A percentile compares a stretch with the other conserved stretches of the same genome.
Conservation (phyloP, 2,329 filamentous ascomycete species). For the Helotiales sp. region DNA sequence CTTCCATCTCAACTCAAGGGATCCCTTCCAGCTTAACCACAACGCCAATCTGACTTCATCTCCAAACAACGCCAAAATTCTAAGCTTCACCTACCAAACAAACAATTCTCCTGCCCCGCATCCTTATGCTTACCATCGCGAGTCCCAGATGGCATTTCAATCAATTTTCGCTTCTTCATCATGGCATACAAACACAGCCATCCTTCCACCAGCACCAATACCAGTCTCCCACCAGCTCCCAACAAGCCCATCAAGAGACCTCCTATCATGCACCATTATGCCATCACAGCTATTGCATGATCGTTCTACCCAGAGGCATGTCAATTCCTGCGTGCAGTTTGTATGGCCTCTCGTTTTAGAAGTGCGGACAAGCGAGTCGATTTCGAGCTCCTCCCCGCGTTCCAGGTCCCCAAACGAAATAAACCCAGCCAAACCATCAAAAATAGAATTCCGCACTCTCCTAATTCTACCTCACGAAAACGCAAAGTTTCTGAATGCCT, state of each 20-base stretch:
- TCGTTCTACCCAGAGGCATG: not conserved
- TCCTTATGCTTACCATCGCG: slow-evolving; percentile 20
- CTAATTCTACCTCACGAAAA: not conserved
- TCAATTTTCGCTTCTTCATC: not conserved
- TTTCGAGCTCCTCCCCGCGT: slow-evolving; percentile 5
- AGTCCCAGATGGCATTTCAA: not conserved
- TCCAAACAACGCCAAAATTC: not conserved
- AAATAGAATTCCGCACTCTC: not conserved
- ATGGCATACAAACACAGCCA: slow-evolving; percentile 17
- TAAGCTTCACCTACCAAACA: not conserved
- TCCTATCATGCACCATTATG: slow-evolving; percentile 4
- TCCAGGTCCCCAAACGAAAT: slow-evolving; percentile 9
- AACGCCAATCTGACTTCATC: not conserved
- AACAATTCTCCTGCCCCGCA: slow-evolving; percentile 10
- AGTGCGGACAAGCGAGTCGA: not conserved
- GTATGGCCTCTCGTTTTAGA: slow-evolving; percentile 10
- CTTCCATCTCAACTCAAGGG: not conserved
- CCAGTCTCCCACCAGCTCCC: not conserved
- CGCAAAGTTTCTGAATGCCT: not conserved
- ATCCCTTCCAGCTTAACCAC: not conserved
- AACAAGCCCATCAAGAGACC: not conserved
- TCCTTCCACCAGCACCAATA: not conserved
- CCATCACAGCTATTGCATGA: slow-evolving; percentile 8
- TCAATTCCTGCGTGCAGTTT: not conserved
- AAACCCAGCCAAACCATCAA: not conserved